phyloP scores from a whole-genome alignment of 768 basidiomycete species.

The Collybiopsis luxurians region DNA sequence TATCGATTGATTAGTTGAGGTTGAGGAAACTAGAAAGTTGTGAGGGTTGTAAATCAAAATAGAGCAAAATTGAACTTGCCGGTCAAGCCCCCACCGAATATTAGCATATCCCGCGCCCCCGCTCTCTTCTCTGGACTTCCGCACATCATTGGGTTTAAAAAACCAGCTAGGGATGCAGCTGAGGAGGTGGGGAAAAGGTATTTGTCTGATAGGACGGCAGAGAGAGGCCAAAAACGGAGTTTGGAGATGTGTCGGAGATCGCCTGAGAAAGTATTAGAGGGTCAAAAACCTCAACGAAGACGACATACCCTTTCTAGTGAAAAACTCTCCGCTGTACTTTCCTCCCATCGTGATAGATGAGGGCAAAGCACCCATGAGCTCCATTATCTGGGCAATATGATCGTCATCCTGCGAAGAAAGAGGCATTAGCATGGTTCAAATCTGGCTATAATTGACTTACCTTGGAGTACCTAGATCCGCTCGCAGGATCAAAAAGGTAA shows the following conservation, averaged over 20 bases:
- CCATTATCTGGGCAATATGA: constrained; percentile 97
- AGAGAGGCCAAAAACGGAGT: constrained; percentile 88
- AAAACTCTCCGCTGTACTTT: constrained; percentile 93
- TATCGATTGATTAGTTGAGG: background rate
- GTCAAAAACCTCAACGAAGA: no score
- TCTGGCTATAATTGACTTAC: background rate
- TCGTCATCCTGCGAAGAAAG: constrained; percentile 76
- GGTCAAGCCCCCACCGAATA: background rate
- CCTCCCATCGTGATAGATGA: constrained; percentile 81
- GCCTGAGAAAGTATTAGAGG: constrained; percentile 25
- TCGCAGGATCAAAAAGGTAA: constrained; percentile 96
- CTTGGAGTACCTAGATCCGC: constrained; percentile 92
- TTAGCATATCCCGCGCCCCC: constrained; percentile 63
- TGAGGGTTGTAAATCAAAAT: no score
- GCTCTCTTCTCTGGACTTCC: constrained; percentile 87
- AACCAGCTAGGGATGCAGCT: constrained; percentile 76
- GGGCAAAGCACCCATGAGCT: constrained; percentile 90
- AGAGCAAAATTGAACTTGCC: no score
- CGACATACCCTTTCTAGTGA: constrained; percentile 88
- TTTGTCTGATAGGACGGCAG: constrained; percentile 85
- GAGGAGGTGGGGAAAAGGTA: constrained; percentile 87
- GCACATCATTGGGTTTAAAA: constrained; percentile 87
- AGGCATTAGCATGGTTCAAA: no score
- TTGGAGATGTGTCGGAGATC: constrained; percentile 95
- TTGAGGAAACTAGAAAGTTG: no score